phyloP scores from a whole-genome alignment of 805 yeast species.

The Torulaspora delbrueckii region DNA sequence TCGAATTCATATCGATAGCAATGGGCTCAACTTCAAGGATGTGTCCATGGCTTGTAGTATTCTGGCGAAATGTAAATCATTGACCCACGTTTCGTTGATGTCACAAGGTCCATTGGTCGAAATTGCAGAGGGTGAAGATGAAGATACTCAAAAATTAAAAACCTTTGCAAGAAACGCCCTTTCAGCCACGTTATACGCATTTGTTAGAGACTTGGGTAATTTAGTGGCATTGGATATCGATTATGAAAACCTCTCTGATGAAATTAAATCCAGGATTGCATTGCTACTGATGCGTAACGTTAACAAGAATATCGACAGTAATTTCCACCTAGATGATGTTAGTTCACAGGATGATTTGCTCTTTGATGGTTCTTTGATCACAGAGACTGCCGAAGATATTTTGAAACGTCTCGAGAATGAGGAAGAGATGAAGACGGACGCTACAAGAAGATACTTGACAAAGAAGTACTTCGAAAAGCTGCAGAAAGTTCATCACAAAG shows the following conservation, averaged over 20 bases:
- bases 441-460: constrained; percentile 37
- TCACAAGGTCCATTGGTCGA: constrained; percentile 44
- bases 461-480: constrained; percentile 43
- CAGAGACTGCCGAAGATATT: constrained; percentile 67
- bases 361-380: constrained; percentile 69
- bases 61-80: constrained; percentile 58
- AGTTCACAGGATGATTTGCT: constrained; percentile 53
- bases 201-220: constrained; percentile 61
- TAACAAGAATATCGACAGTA: constrained; percentile 49
- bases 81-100: constrained; percentile 63
- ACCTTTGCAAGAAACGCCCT: constrained; percentile 49
- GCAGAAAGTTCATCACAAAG: constrained; percentile 31
- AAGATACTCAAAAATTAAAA: constrained; percentile 5
- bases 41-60: constrained; percentile 60
- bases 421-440: constrained; percentile 36
- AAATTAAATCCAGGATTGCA: constrained; percentile 66
- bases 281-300: constrained; percentile 78
- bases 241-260: constrained; percentile 53
- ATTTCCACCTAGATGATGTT: constrained; percentile 33
- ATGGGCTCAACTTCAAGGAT: constrained; percentile 52
- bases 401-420: constrained; percentile 39
- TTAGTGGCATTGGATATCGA: constrained; percentile 67
- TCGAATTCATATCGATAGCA: constrained; percentile 68
- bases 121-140: constrained; percentile 1
- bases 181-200: constrained; percentile 61